These are phyloP conservation scores for Boletales sp. DNA, from an alignment of 768 basidiomycete species.

Conservation along the genomic window DNA sequence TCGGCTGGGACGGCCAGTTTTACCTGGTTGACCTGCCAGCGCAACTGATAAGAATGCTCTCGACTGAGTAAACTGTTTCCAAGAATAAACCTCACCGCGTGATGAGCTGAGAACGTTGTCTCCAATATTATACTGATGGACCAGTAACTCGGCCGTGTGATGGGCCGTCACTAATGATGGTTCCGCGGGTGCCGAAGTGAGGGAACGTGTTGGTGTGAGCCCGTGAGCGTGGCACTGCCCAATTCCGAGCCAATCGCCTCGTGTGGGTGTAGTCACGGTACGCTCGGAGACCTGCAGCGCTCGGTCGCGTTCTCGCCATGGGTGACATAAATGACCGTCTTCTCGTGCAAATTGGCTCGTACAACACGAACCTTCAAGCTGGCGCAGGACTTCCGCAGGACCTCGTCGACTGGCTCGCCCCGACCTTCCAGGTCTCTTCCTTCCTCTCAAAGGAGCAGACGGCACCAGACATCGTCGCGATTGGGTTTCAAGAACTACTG, in stretches of 20 bases:
- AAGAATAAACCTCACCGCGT: not conserved
- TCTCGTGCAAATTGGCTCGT: conserved; percentile 80
- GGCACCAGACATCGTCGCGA: conserved; percentile 83
- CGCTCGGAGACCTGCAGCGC: no score
- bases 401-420: conserved; percentile 88
- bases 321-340: conserved; percentile 29
- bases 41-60: not conserved
- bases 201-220: no score
- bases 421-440: conserved; percentile 71
- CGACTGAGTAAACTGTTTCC: not conserved
- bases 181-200: no score
- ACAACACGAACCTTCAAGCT: conserved; percentile 89
- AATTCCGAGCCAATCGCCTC: no score
- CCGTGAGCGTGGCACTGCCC: no score
- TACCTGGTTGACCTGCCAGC: not conserved
- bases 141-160: no score
- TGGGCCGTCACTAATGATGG: no score
- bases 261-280: no score
- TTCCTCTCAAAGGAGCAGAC: conserved; percentile 61
- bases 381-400: conserved; percentile 73
- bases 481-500: conserved; percentile 91
- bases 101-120: no score
- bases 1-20: no score
- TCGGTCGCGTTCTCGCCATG: conserved; percentile 3
- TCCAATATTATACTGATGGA: no score